A percentile compares a stretch with the other conserved stretches of the same genome.
phyloP scores from a whole-genome alignment of 1,284 basidiomycete species.

The Ceratobasidium sp. region DNA sequence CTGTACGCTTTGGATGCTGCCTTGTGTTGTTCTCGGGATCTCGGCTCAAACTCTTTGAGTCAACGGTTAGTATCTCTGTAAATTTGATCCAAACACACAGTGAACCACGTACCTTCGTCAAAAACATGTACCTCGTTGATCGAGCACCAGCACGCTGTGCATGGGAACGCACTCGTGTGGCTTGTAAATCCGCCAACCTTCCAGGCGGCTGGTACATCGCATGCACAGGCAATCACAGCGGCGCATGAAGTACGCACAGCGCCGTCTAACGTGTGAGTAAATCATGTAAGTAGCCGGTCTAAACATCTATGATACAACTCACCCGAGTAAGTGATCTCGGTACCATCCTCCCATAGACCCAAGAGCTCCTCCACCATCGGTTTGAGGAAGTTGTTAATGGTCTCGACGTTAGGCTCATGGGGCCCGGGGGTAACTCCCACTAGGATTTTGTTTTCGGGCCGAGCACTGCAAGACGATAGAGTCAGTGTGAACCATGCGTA shows the following conservation, averaged over 20 bases:
- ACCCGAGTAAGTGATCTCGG: not conserved
- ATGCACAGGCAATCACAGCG: not conserved
- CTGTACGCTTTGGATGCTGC: not conserved
- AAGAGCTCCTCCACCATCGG: conserved; percentile 9
- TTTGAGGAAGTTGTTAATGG: conserved; percentile 10
- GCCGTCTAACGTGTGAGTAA: not conserved
- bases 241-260: not conserved
- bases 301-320: not conserved
- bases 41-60: not conserved
- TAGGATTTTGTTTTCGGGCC: conserved; percentile 20
- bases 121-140: not conserved
- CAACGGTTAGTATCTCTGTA: no score
- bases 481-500: no score
- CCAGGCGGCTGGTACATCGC: conserved; percentile 7
- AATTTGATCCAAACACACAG: no score
- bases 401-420: conserved; percentile 23
- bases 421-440: conserved; percentile 19
- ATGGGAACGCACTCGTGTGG: not conserved
- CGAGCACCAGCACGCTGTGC: conserved; percentile 20
- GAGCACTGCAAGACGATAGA: not conserved
- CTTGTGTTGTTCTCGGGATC: not conserved
- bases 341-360: conserved; percentile 11
- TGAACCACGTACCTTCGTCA: not conserved
- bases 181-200: conserved; percentile 17
- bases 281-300: not conserved